Evolutionary conservation across 1,284 basidiomycete species (phyloP).

Genomic region (Erythrobasidium hasegawianum): DNA sequence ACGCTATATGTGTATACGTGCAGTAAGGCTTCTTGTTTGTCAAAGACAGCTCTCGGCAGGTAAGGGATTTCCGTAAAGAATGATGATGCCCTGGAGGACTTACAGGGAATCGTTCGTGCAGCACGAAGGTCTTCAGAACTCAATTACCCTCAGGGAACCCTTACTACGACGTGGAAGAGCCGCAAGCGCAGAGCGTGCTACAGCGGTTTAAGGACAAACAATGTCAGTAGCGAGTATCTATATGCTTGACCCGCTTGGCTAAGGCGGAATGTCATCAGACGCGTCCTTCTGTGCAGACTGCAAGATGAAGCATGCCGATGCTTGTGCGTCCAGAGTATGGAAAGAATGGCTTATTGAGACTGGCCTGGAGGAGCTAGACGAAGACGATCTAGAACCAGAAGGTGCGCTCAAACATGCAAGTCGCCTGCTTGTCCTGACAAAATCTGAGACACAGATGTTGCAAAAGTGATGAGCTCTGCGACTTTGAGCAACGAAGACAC

Average conservation of each 20-base stretch:
- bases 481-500: slow-evolving; percentile 26
- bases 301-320: slow-evolving; percentile 23
- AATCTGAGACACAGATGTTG: slow-evolving; percentile 18
- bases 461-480: slow-evolving; percentile 13
- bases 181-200: neutral
- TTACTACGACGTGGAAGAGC: slow-evolving; percentile 23
- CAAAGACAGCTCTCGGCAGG: neutral
- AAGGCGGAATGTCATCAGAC: too few species aligned
- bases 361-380: slow-evolving; percentile 16
- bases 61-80: too few species aligned
- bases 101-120: too few species aligned
- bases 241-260: too few species aligned
- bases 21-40: slow-evolving; percentile 22
- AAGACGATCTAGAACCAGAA: slow-evolving; percentile 11
- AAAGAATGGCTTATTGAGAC: slow-evolving; percentile 35
- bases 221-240: too few species aligned
- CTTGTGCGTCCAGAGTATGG: slow-evolving; percentile 16
- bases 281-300: slow-evolving; percentile 18
- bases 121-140: slow-evolving; percentile 12
- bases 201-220: slow-evolving; percentile 33
- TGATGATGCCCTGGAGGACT: too few species aligned
- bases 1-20: slow-evolving; percentile 34
- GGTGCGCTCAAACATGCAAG: too few species aligned
- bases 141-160: slow-evolving; percentile 20
- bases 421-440: too few species aligned